Base-by-base conservation (phyloP, 768 basidiomycete species). In the Termitomyces sp. region DNA sequence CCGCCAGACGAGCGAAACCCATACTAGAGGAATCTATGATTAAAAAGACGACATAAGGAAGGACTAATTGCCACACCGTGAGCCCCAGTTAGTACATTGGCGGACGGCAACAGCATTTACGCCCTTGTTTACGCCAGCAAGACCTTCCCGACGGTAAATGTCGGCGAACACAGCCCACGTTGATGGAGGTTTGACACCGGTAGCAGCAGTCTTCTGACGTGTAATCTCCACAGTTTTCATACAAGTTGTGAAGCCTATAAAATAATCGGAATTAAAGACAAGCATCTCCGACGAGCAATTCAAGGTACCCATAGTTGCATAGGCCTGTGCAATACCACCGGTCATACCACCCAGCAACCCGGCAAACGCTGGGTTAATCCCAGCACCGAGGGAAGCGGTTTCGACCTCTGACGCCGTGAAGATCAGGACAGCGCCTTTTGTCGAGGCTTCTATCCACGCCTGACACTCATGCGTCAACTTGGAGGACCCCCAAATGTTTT, bases 201-300 rank as follows among this genome's bases (percentile, higher is more conserved):
- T 71, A 16, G 88, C 85, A 24, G 87, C 90, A 65, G 92, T 90
- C 74, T 99, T 99, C 68, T 91, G 89, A 64, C 95, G 88, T 48
- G 95, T 98, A 63, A 98, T 98, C 73, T 96, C 94, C 61, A 85
- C 97, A 22, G 97, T 99, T 76, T 99, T 99, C 97, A 99, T 99
- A 74, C 94, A 97, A 43, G 96, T 98, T 74, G 94, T 96, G 78
- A 98, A 94, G 65, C 96, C 94, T 97, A 63, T 41, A 4, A 55
- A 46, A 48, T 26, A 16, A 43, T 46, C 43, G 41, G 41, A 41
- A 29, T 53, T 39, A 32, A 46, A 36, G 6, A 36, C 55, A 46
- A 55, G n/a, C 36, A 54, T 47, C 44, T 16, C 14, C 10, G n/a
- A 43, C 16, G 57, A 58, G 65, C 32, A 59, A 61, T 29, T 16